A percentile compares a stretch with the other conserved stretches of the same genome.
Conservation (phyloP, 371 early-diverging fungal species). For the Smittium mucronatum region DNA sequence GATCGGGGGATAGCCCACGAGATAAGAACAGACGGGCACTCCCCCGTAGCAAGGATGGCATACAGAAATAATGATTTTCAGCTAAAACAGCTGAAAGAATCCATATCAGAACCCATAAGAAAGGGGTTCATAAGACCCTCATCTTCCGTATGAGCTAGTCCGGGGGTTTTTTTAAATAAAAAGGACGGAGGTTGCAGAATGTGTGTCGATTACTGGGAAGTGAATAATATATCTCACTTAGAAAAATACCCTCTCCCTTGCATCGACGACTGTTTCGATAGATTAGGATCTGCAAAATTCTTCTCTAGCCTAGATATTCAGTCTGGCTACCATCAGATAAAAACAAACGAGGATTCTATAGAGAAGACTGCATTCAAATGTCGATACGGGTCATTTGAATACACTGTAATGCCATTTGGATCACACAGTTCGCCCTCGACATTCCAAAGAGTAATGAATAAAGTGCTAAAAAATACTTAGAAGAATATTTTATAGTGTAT, state of each 20-base stretch:
- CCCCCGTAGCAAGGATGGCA: not conserved
- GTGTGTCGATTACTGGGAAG: conserved; percentile 35
- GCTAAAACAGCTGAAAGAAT: conserved; percentile 6
- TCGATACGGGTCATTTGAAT: conserved; percentile 32
- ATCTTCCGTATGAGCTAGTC: conserved; percentile 15
- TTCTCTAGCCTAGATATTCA: conserved; percentile 28
- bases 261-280: conserved; percentile 35
- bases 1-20: not conserved
- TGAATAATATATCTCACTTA: conserved; percentile 33
- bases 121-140: conserved; percentile 4
- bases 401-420: conserved; percentile 39
- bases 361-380: conserved; percentile 41
- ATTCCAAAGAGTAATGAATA: conserved; percentile 34
- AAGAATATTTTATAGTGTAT: conserved; percentile 34
- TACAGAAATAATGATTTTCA: conserved; percentile 1
- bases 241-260: conserved; percentile 33
- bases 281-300: conserved; percentile 8
- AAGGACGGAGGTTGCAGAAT: conserved; percentile 38
- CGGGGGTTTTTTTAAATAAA: conserved; percentile 42
- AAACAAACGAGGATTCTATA: conserved; percentile 16
- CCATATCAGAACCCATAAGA: not conserved
- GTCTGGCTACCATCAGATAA: conserved; percentile 32
- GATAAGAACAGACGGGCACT: not conserved
- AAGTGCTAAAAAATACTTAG: conserved; percentile 23
- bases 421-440: conserved; percentile 31